A percentile compares a stretch with the other conserved stretches of the same genome.
These are phyloP conservation scores for Hericium erinaceus DNA, from an alignment of 768 basidiomycete species.

Conservation along the genomic window DNA sequence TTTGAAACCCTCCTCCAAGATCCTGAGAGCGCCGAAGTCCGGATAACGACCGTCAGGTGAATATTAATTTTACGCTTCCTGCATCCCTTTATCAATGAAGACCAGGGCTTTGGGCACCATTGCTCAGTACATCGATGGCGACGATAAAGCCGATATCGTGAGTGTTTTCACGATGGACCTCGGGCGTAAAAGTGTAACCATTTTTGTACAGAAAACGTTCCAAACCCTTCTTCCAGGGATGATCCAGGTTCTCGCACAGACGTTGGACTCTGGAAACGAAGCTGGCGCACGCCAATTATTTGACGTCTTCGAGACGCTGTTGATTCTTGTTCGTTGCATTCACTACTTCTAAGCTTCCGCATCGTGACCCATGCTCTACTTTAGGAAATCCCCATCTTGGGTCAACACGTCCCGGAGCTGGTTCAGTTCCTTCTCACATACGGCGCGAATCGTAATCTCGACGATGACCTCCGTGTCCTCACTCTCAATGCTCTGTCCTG, in stretches of 20 bases:
- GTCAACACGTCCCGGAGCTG: slow-evolving; percentile 80
- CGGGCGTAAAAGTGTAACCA: too few relatives aligned
- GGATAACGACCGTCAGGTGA: slow-evolving; percentile 81
- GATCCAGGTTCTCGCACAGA: slow-evolving; percentile 81
- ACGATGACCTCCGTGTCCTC: slow-evolving; percentile 76
- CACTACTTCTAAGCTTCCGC: not conserved
- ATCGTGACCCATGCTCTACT: slow-evolving; percentile 4
- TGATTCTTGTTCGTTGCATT: slow-evolving; percentile 63
- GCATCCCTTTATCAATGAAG: not conserved
- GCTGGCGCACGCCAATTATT: slow-evolving; percentile 80
- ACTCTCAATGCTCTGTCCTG: slow-evolving; percentile 91
- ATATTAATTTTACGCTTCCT: slow-evolving; percentile 8
- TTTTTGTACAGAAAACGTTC: slow-evolving; percentile 60
- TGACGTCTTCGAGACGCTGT: slow-evolving; percentile 91
- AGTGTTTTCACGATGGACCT: slow-evolving; percentile 19
- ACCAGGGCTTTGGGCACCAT: slow-evolving; percentile 79
- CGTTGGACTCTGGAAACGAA: slow-evolving; percentile 73
- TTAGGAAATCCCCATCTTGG: slow-evolving; percentile 89
- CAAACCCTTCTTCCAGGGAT: slow-evolving; percentile 81
- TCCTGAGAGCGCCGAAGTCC: slow-evolving; percentile 81
- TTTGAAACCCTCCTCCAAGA: slow-evolving; percentile 68
- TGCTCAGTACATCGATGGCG: slow-evolving; percentile 83
- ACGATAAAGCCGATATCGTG: slow-evolving; percentile 83
- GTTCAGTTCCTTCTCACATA: slow-evolving; percentile 81
- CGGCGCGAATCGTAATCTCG: slow-evolving; percentile 69